Base-by-base conservation (phyloP, 768 basidiomycete genomes). In the Trametes sanguinea region DNA sequence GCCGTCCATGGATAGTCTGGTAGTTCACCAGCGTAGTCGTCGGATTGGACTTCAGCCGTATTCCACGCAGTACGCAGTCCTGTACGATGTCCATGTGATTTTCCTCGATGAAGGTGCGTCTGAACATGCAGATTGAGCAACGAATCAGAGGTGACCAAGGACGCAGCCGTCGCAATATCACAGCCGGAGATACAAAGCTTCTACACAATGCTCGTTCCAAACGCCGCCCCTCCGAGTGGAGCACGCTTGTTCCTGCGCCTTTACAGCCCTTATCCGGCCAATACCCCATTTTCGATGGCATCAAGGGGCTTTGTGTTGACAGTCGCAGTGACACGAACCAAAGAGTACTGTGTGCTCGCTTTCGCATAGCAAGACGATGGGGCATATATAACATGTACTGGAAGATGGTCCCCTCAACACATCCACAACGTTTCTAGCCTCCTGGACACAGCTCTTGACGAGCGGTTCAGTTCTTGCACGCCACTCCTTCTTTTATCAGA, bases 401-500 rank as follows among this genome's bases (percentile, higher is more conserved):
- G 17, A n/a, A 2, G 29, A 2, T 6, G 4, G 13, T 6, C 8
- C 3, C 27, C 35, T 37, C 13, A 55, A 35, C 16, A 32, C 44
- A n/a, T 33, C 39, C 57, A 32, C 42, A 33, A 56, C 7, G 29
- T 30, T 16, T 39, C 51, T 32, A 37, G 1, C 57, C 51, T 47
- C 37, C 44, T 22, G 4, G 44, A 35, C n/a, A 9, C 33, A 30
- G 54, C 63, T 68, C 65, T 68, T 62, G 67, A 68, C 42, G 67
- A 66, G 67, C 56, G 33, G 40, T 46, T 51, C 48, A 50, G 51
- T 55, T 57, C 33, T 52, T 42, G 14, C 33, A 52, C 56, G 44
- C 50, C 48, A 60, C 54, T 55, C 52, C 45, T 50, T 50, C 30
- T 33, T 55, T 51, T 45, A 17, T 22, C 17, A 30, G 22, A 16